These are phyloP conservation scores for Botrytis medusae DNA, from an alignment of 2,329 filamentous ascomycete species.

Conservation along the genomic window DNA sequence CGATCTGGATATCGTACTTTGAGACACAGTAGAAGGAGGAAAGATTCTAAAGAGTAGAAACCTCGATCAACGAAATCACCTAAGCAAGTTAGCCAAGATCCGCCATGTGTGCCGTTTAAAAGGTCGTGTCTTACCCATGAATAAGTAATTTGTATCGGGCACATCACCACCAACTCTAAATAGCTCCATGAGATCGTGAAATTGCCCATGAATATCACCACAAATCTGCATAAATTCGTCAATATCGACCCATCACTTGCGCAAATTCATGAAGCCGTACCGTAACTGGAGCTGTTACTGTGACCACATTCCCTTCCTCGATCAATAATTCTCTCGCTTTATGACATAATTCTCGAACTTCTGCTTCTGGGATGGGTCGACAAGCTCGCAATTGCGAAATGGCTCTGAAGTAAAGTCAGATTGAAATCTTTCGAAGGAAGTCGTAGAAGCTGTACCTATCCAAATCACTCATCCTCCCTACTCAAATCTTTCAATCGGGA, in stretches of 20 bases:
- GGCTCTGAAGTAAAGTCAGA: constrained; percentile 56
- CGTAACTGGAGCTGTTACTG: constrained; percentile 91
- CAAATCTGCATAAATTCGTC: constrained; percentile 63
- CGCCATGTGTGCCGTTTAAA: too few species aligned
- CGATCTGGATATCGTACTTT: constrained; percentile 97
- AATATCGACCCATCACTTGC: constrained; percentile 26
- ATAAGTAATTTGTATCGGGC: constrained; percentile 93
- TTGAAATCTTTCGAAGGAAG: not conserved
- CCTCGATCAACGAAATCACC: constrained; percentile 97
- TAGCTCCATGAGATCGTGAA: constrained; percentile 95
- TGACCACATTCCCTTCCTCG: constrained; percentile 96
- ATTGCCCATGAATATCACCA: constrained; percentile 95
- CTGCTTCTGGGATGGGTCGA: constrained; percentile 89
- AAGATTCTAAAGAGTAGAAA: constrained; percentile 97
- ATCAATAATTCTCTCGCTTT: constrained; percentile 95
- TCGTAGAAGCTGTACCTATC: constrained; percentile 63
- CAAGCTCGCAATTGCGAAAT: constrained; percentile 95
- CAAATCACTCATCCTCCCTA: constrained; percentile 77
- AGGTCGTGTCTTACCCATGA: constrained; percentile 71
- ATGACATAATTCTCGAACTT: constrained; percentile 96
- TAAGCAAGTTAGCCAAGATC: constrained; percentile 40
- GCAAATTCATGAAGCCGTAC: constrained; percentile 46
- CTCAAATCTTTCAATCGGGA: not conserved
- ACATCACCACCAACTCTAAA: constrained; percentile 92
- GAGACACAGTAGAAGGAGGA: constrained; percentile 89